These are phyloP conservation scores for Gossypium bickii DNA, from an alignment of 345 rosid species.

Conservation along the genomic window DNA sequence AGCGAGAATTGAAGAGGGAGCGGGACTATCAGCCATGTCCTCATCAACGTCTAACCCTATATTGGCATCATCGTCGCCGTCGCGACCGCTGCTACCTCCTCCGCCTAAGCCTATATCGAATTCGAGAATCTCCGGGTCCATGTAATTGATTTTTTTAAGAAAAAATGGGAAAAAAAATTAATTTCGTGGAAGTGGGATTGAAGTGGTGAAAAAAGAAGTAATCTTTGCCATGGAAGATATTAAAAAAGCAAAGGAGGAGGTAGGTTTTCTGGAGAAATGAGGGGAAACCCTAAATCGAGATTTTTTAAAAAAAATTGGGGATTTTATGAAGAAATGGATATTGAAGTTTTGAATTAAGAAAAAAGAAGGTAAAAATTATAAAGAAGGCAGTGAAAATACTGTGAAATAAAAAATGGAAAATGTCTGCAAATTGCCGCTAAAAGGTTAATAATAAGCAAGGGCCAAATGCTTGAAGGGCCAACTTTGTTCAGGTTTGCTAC, in stretches of 20 bases:
- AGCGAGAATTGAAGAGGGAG: slow-evolving; percentile 17
- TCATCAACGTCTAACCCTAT: slow-evolving; percentile 34
- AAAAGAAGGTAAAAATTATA: background rate
- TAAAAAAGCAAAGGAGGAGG: background rate
- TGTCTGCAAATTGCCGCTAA: background rate
- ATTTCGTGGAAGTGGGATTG: background rate
- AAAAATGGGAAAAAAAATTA: background rate
- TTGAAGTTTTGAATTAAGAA: background rate
- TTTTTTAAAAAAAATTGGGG: background rate
- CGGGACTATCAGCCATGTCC: slow-evolving; percentile 39
- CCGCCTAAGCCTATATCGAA: slow-evolving; percentile 43
- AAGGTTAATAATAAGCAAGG: background rate
- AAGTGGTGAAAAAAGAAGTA: background rate
- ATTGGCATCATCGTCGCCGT: slow-evolving; percentile 34
- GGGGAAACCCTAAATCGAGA: background rate
- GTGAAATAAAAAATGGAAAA: background rate
- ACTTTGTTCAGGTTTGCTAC: too few species aligned
- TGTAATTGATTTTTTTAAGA: background rate
- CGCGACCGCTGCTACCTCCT: slow-evolving; percentile 35
- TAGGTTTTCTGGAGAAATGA: background rate
- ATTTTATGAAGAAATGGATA: background rate
- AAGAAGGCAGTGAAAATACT: too few species aligned
- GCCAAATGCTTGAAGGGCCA: too few species aligned
- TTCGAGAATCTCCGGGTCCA: slow-evolving; percentile 39
- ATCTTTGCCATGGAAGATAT: slow-evolving; percentile 3